phyloP scores from a whole-genome alignment of 768 basidiomycete genomes.

The Naematelia encephala region DNA sequence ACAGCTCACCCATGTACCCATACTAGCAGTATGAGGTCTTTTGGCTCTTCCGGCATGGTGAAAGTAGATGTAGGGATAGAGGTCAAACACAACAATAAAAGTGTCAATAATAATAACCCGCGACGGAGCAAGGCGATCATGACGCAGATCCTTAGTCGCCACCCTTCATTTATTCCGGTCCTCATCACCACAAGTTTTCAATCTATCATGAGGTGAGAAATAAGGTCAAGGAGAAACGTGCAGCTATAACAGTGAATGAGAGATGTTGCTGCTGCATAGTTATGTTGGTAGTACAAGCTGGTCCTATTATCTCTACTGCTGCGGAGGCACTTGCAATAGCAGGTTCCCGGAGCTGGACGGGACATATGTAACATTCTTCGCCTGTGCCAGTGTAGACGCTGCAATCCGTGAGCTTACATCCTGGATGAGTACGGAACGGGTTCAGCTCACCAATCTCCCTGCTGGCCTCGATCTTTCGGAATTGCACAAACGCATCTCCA shows the following conservation, averaged over 20 bases:
- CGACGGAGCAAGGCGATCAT: too few relatives aligned
- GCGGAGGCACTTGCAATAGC: slow-evolving; percentile 43
- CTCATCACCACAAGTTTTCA: too few relatives aligned
- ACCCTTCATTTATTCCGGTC: too few relatives aligned
- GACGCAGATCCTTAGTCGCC: too few relatives aligned
- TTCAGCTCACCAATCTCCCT: slow-evolving; percentile 72
- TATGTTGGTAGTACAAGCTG: not conserved
- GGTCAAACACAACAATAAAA: not conserved
- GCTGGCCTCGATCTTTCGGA: slow-evolving; percentile 95
- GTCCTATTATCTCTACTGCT: slow-evolving; percentile 2
- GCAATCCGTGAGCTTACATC: not conserved
- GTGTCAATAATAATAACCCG: too few relatives aligned
- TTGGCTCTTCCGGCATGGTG: slow-evolving; percentile 8
- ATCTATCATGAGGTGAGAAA: too few relatives aligned
- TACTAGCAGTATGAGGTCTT: slow-evolving; percentile 48
- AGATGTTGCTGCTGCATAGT: not conserved
- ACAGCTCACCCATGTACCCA: slow-evolving; percentile 49
- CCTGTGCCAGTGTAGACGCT: slow-evolving; percentile 44
- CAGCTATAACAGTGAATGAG: not conserved
- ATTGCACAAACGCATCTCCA: slow-evolving; percentile 89
- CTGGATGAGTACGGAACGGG: not conserved
- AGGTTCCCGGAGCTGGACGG: slow-evolving; percentile 41
- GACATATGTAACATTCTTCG: slow-evolving; percentile 48
- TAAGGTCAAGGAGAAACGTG: too few relatives aligned
- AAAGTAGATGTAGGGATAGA: not conserved